phyloP scores from a whole-genome alignment of 768 basidiomycete genomes.

The Serendipita sp. region DNA sequence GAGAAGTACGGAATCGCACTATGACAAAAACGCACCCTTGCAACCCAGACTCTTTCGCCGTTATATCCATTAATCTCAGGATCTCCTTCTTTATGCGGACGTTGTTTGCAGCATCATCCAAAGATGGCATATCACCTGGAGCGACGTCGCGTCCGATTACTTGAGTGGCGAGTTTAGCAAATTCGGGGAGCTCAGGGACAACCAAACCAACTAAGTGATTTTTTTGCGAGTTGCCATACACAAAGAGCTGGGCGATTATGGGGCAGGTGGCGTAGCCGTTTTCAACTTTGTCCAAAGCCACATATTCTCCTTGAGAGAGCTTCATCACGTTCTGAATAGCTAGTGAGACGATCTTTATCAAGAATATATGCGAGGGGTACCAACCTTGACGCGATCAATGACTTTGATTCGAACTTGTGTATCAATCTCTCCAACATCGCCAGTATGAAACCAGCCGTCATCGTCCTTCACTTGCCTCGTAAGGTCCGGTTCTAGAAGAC shows the following conservation, averaged over 20 bases:
- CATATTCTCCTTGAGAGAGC: conserved; percentile 94
- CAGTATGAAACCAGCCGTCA: conserved; percentile 87
- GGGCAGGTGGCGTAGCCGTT: conserved; percentile 56
- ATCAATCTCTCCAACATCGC: conserved; percentile 78
- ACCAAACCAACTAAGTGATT: conserved; percentile 76
- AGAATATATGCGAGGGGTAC: conserved; percentile 10
- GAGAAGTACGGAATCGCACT: neutral
- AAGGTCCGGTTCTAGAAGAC: conserved; percentile 51
- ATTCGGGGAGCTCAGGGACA: conserved; percentile 63
- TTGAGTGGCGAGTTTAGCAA: conserved; percentile 40
- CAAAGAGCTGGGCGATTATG: conserved; percentile 59
- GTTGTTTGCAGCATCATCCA: conserved; percentile 42
- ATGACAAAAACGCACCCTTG: conserved; percentile 43
- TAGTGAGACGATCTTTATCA: neutral
- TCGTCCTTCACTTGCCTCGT: conserved; percentile 64
- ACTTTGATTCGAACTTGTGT: conserved; percentile 65
- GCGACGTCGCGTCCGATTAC: conserved; percentile 36
- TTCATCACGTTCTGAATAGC: conserved; percentile 82
- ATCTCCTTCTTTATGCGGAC: conserved; percentile 40
- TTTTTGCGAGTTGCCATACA: conserved; percentile 80
- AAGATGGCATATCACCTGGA: conserved; percentile 30
- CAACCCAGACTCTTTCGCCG: conserved; percentile 45
- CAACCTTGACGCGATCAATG: conserved; percentile 83
- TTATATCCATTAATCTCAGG: conserved; percentile 34
- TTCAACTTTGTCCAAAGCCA: conserved; percentile 91